Conservation (phyloP, 192 early-diverging fungal genomes). For the Jimgerdemannia flammicorona region DNA sequence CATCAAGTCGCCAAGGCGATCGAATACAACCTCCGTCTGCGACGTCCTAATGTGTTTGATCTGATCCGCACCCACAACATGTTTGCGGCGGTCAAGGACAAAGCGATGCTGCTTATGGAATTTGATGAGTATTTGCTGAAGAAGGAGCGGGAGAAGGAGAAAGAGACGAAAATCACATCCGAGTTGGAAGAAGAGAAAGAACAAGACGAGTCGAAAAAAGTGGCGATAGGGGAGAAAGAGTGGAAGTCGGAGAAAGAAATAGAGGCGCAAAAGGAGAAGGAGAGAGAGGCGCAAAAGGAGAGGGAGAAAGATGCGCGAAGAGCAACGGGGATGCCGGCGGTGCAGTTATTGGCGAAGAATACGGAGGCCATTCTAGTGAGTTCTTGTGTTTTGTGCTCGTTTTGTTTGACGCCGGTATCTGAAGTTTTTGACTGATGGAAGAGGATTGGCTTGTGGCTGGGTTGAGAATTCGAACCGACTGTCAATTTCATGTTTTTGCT, state of each 20-base stretch:
- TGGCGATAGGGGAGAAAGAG: neutral
- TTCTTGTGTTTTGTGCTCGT: neutral
- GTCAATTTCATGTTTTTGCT: neutral
- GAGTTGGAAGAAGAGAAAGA: neutral
- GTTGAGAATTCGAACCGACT: too few relatives aligned
- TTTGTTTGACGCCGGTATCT: neutral
- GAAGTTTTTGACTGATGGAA: too few relatives aligned
- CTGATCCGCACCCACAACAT: conserved; percentile 75
- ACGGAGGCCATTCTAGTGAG: conserved; percentile 80
- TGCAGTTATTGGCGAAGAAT: conserved; percentile 78
- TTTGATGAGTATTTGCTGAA: conserved; percentile 69
- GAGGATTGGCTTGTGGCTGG: too few relatives aligned
- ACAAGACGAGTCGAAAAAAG: neutral
- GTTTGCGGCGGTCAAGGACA: conserved; percentile 74
- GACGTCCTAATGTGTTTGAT: conserved; percentile 68
- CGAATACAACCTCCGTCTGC: conserved; percentile 73
- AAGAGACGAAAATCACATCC: conserved; percentile 15
- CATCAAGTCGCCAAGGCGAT: conserved; percentile 76
- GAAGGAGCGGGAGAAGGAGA: conserved; percentile 17
- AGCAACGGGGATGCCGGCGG: conserved; percentile 50
- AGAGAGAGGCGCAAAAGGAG: too few relatives aligned
- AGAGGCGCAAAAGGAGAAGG: neutral
- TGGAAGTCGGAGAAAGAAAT: neutral
- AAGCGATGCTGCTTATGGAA: conserved; percentile 77
- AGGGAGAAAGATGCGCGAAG: conserved; percentile 37